Percentiles rank a stretch among this genome's conserved stretches.
phyloP scores from a whole-genome alignment of 257 asterid genomes.

The Fraxinus excelsior region DNA sequence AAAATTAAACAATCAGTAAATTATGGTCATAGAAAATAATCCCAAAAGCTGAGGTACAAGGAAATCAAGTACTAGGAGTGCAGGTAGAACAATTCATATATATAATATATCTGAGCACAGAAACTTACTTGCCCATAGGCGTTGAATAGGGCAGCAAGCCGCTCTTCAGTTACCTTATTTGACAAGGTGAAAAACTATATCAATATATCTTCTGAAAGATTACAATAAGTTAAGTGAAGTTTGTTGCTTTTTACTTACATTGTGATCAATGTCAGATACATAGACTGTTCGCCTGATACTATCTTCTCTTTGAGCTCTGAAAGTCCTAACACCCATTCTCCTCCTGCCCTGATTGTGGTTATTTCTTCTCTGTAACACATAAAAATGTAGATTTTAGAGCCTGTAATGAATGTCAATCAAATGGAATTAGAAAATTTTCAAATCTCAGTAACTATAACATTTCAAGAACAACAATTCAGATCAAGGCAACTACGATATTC shows the following conservation, averaged over 20 bases:
- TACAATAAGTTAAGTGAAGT: background rate
- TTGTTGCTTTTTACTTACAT: conserved; percentile 45
- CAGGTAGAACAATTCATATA: conserved; percentile 23
- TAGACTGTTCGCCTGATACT: conserved; percentile 89
- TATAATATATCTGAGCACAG: conserved; percentile 12
- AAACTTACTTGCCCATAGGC: conserved; percentile 81
- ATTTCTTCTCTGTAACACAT: conserved; percentile 62
- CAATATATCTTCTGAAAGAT: conserved; percentile 17
- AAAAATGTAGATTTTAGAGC: background rate
- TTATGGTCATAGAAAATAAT: background rate
- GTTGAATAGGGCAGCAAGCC: conserved; percentile 81
- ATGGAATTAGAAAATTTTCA: background rate
- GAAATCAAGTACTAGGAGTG: background rate
- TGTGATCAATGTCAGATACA: conserved; percentile 88
- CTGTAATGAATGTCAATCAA: background rate
- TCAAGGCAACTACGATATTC: background rate
- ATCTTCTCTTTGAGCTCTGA: conserved; percentile 88
- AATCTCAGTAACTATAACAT: background rate
- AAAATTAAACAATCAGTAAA: background rate
- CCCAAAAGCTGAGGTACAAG: conserved; percentile 7
- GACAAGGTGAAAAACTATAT: conserved; percentile 30
- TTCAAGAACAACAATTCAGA: background rate
- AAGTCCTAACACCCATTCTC: conserved; percentile 69
- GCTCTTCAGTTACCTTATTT: conserved; percentile 81
- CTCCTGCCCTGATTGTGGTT: conserved; percentile 64